A percentile compares a stretch with the other conserved stretches of the same genome.
phyloP scores from a whole-genome alignment of 2,329 filamentous ascomycete genomes.

The Chaetomium sp. region DNA sequence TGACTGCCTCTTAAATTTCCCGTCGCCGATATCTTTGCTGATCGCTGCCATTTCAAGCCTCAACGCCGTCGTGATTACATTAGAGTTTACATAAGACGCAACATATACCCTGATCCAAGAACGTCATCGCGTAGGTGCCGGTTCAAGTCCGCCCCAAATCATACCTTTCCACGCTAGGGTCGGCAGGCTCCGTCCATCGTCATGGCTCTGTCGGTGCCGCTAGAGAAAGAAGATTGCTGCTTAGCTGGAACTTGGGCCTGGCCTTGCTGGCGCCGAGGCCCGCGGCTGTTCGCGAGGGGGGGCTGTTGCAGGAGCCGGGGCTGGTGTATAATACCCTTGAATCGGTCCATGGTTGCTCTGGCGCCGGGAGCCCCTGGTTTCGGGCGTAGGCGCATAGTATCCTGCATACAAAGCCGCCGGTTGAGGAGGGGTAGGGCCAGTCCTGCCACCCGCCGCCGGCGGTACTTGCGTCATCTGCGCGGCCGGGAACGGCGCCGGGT shows the following conservation, averaged over 20 bases:
- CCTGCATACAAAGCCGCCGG: slow-evolving; percentile 22
- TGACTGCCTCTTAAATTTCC: too few species aligned
- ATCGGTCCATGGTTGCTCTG: neutral
- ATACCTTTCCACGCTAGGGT: neutral
- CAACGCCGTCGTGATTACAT: slow-evolving; percentile 4
- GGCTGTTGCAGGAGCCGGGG: neutral
- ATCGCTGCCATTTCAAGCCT: neutral
- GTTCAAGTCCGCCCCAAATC: neutral
- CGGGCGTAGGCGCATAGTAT: slow-evolving; percentile 28
- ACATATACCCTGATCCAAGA: neutral
- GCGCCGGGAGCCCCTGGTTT: neutral
- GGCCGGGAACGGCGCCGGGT: slow-evolving; percentile 3
- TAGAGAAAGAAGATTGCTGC: neutral
- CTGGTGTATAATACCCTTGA: slow-evolving; percentile 24
- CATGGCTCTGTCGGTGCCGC: neutral
- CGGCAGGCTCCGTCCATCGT: neutral
- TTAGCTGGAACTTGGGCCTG: neutral
- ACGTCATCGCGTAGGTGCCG: neutral
- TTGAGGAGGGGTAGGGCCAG: slow-evolving; percentile 5
- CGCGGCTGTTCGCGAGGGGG: slow-evolving; percentile 8
- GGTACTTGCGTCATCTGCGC: slow-evolving; percentile 8
- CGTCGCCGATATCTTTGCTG: too few species aligned
- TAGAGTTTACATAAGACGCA: neutral
- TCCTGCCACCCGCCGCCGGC: neutral
- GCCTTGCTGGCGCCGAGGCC: slow-evolving; percentile 10